A percentile compares a stretch with the other conserved stretches of the same genome.
Evolutionary conservation across 176 grass and related monocot species (phyloP).

Genomic region (Lolium multiflorum): DNA sequence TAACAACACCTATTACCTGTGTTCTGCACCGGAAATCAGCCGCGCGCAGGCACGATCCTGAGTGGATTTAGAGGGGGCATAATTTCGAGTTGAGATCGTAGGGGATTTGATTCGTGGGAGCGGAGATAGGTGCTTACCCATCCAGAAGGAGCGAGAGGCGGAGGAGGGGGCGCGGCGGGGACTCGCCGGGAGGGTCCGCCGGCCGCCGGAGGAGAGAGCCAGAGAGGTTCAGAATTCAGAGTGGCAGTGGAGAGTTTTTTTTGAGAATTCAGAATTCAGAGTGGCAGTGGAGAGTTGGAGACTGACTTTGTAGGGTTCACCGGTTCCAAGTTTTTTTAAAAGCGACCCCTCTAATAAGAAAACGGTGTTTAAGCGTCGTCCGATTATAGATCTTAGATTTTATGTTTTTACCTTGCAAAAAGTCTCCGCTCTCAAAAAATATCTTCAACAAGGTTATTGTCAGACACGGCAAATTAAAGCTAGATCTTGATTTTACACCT

Average conservation of each 20-base stretch:
- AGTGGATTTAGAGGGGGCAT: background rate
- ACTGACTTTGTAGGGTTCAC: too few species aligned
- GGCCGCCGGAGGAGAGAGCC: background rate
- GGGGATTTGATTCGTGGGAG: background rate
- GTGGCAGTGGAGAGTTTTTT: too few species aligned
- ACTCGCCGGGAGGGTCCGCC: background rate
- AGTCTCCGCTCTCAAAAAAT: too few species aligned
- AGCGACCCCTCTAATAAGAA: too few species aligned
- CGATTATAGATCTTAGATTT: too few species aligned
- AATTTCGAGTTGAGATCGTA: background rate
- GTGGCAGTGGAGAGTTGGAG: background rate
- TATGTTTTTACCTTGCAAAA: too few species aligned
- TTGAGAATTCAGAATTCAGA: too few species aligned
- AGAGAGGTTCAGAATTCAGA: background rate
- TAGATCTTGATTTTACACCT: too few species aligned
- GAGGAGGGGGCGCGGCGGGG: background rate
- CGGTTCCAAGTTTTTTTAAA: too few species aligned
- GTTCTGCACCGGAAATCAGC: slow-evolving; percentile 28
- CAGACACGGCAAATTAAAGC: too few species aligned
- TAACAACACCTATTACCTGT: slow-evolving; percentile 22
- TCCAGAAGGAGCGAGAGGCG: background rate
- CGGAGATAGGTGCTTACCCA: slow-evolving; percentile 32
- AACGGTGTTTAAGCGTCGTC: too few species aligned
- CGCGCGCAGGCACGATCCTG: slow-evolving; percentile 29
- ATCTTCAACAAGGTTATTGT: too few species aligned